Base-by-base conservation (phyloP, 2,329 filamentous ascomycete genomes). In the Colletotrichum plurivorum region DNA sequence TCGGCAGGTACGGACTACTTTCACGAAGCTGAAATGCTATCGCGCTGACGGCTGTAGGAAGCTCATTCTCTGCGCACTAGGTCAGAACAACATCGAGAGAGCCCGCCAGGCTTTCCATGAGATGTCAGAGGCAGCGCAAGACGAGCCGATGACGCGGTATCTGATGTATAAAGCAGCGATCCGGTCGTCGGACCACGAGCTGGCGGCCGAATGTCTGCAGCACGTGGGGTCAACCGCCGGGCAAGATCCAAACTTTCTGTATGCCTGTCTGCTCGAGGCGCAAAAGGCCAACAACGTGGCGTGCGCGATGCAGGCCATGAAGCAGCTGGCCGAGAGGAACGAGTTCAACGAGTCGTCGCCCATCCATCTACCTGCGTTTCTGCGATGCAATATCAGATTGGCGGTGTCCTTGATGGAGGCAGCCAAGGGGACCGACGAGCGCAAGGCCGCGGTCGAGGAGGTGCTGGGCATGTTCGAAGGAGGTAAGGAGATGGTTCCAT, bases 201-300 rank as follows among this genome's bases (percentile, higher is more conserved):
- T 86, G 76, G 91, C 91, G n/a, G 78, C 83, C 20, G 84, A 89
- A 53, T 93, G 91, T 74, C 85, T 97, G 2, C 82, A 89, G 27
- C 77, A 80, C 2, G 81, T 97, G 27, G 86, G 85, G 63, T 83
- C 83, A n/a, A 77, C 82, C 7, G 83, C 84, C 0, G 77, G 82
- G 1, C 84, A 86, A 22, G 87, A 90, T 41, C 82, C 84, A 20
- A 89, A 89, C 15, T 88, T 94, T 51, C 83, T 98, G 1, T 94
- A 95, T 72, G 93, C 94, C 1, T 97, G 94, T 73, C 88, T 94
- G 22, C 82, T 94, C 31, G 94, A 97, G 77, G 92, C 94, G 3
- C 90, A 94, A 57, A 84, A 89, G 71, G 82, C 83, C 1, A 89
- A 90, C 0, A 88, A 94, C 70, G 90, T 87, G 58, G 71, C 82